These are phyloP conservation scores for Acacia concinna DNA, from an alignment of 331 rosid genomes.

Conservation along the genomic window DNA sequence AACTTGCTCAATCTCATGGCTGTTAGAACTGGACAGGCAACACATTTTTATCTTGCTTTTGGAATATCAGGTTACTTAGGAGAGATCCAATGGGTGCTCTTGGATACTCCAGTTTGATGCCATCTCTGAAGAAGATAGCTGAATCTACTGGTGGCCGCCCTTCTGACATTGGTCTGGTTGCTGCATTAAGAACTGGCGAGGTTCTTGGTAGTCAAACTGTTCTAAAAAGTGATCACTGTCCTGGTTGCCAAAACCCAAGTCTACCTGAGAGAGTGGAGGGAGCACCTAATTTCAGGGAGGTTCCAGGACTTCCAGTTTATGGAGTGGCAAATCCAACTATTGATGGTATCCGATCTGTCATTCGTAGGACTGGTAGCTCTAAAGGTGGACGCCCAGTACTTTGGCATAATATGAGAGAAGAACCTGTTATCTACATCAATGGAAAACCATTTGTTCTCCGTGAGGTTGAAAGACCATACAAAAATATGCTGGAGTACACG, in stretches of 20 bases:
- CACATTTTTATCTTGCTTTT: not conserved
- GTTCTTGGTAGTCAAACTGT: conserved; percentile 82
- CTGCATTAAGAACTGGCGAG: conserved; percentile 74
- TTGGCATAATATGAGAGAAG: conserved; percentile 96
- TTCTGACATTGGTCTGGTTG: conserved; percentile 70
- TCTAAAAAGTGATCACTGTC: conserved; percentile 77
- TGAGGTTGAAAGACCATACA: conserved; percentile 85
- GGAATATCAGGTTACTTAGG: conserved; percentile 59
- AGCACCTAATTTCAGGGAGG: conserved; percentile 87
- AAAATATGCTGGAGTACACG: conserved; percentile 85
- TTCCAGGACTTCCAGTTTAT: conserved; percentile 90
- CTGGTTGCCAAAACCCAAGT: conserved; percentile 69
- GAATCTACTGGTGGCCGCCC: conserved; percentile 72
- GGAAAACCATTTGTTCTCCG: conserved; percentile 92
- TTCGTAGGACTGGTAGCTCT: conserved; percentile 63
- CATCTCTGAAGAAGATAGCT: conserved; percentile 59
- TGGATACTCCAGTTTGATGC: conserved; percentile 62
- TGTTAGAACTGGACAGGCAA: conserved; percentile 16
- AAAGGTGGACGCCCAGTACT: conserved; percentile 65
- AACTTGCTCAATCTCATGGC: conserved; percentile 21
- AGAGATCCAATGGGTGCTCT: conserved; percentile 89
- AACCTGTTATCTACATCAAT: conserved; percentile 83
- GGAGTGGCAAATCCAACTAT: conserved; percentile 90
- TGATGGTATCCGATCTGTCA: conserved; percentile 79
- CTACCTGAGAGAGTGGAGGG: conserved; percentile 79